Conservation (phyloP, 23 red algal species). For the Gracilariopsis chorda region DNA sequence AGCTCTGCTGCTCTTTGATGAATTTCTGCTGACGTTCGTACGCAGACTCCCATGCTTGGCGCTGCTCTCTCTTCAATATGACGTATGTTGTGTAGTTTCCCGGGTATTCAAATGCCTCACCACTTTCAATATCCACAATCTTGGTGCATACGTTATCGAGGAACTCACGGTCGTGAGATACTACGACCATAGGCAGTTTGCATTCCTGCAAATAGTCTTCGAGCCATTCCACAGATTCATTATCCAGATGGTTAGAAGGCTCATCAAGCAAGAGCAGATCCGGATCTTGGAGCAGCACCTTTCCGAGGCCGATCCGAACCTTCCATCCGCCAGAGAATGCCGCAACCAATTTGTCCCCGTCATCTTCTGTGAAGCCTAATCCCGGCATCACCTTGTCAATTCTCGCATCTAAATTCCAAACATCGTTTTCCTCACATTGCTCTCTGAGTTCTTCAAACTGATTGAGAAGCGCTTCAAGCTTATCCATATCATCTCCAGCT, state of each 20-base stretch:
- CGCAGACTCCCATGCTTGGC: slow-evolving; percentile 84
- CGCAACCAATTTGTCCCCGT: slow-evolving; percentile 86
- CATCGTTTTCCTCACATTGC: slow-evolving; percentile 75
- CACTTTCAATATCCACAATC: slow-evolving; percentile 94
- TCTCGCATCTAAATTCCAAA: slow-evolving; percentile 80
- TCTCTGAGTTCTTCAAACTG: slow-evolving; percentile 68
- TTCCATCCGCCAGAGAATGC: slow-evolving; percentile 98
- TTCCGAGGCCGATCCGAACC: slow-evolving; percentile 98
- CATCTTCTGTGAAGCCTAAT: slow-evolving; percentile 87
- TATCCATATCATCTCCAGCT: slow-evolving; percentile 77
- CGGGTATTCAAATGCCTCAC: slow-evolving; percentile 85
- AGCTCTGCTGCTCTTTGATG: slow-evolving; percentile 83
- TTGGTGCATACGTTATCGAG: slow-evolving; percentile 93
- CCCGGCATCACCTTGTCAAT: slow-evolving; percentile 90
- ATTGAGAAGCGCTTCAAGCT: slow-evolving; percentile 79
- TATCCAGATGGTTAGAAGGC: slow-evolving; percentile 97
- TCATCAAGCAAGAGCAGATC: slow-evolving; percentile 96
- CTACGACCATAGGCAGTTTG: slow-evolving; percentile 89
- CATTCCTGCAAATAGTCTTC: slow-evolving; percentile 68
- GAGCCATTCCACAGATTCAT: slow-evolving; percentile 95
- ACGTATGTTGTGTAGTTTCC: slow-evolving; percentile 95
- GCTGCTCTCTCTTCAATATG: slow-evolving; percentile 72
- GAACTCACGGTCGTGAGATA: slow-evolving; percentile 96
- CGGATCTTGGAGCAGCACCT: slow-evolving; percentile 93
- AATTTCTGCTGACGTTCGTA: slow-evolving; percentile 90